phyloP scores from a whole-genome alignment of 306 rosid genomes.

The Sphenostylis stenocarpa region DNA sequence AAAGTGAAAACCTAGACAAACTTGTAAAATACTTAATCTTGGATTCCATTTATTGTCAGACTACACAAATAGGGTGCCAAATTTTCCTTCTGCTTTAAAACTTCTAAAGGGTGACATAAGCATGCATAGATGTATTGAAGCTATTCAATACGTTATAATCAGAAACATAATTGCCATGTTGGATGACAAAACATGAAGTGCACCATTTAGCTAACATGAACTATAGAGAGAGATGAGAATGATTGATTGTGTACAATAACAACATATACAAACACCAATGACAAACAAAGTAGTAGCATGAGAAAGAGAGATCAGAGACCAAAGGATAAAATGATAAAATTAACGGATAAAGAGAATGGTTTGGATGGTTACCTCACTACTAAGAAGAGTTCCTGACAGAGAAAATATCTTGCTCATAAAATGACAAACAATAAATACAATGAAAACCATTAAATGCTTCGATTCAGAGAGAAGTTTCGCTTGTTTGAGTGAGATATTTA shows the following conservation, averaged over 20 bases:
- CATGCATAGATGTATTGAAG: background rate
- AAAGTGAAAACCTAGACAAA: background rate
- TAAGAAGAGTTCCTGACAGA: slow-evolving; percentile 15
- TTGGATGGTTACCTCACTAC: slow-evolving; percentile 15
- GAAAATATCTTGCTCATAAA: slow-evolving; percentile 31
- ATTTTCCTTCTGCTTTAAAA: background rate
- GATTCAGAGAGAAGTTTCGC: background rate
- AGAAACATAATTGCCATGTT: background rate
- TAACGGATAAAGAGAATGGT: slow-evolving; percentile 26
- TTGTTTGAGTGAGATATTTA: slow-evolving; percentile 39
- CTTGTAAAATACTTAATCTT: background rate
- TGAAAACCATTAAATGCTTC: background rate
- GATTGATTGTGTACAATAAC: background rate
- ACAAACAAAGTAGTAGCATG: background rate
- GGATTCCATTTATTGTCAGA: background rate
- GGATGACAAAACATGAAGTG: slow-evolving; percentile 15
- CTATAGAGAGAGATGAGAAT: background rate
- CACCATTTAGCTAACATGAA: slow-evolving; percentile 11
- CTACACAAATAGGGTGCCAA: background rate
- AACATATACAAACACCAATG: slow-evolving; percentile 23
- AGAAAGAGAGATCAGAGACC: slow-evolving; percentile 4
- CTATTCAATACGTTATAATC: background rate
- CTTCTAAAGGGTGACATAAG: background rate
- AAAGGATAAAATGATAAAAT: slow-evolving; percentile 11
- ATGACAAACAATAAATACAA: slow-evolving; percentile 14